A percentile compares a stretch with the other conserved stretches of the same genome.
Conservation (phyloP, 2,329 filamentous ascomycete genomes). For the Alternaria incomplexa region DNA sequence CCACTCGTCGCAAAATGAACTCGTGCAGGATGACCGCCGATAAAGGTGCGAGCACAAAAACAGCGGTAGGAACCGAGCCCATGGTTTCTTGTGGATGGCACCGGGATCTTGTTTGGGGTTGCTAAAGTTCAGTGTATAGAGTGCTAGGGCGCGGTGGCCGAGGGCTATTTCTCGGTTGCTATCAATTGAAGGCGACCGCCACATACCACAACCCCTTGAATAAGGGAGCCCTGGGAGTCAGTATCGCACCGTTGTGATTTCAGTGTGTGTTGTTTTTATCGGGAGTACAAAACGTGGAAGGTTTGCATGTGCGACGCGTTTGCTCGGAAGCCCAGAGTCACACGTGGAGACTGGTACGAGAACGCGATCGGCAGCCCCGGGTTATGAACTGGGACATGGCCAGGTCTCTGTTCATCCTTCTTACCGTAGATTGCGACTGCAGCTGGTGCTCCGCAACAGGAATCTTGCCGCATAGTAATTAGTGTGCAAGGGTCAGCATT, state of each 20-base stretch:
- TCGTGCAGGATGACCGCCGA: conserved; percentile 21
- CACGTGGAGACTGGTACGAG: conserved; percentile 1
- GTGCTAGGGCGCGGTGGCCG: neutral
- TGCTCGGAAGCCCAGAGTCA: conserved; percentile 2
- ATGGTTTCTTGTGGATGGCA: conserved; percentile 1
- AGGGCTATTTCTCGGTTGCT: neutral
- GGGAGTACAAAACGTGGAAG: conserved; percentile 12
- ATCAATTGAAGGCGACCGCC: neutral
- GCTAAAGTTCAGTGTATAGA: neutral
- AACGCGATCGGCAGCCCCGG: neutral
- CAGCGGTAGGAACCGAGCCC: conserved; percentile 5
- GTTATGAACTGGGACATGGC: neutral
- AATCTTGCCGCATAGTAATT: conserved; percentile 3
- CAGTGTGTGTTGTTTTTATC: neutral
- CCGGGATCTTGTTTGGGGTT: neutral
- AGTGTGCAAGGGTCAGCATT: neutral
- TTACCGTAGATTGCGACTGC: neutral
- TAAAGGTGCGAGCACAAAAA: conserved; percentile 11
- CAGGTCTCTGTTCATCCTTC: neutral
- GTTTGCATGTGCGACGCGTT: neutral
- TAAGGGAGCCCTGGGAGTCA: neutral
- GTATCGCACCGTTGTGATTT: neutral
- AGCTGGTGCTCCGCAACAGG: conserved; percentile 2
- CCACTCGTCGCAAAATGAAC: conserved; percentile 19
- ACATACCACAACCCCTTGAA: neutral